phyloP scores from a whole-genome alignment of 805 yeast species.

The Kazachstania bromeliacearum region DNA sequence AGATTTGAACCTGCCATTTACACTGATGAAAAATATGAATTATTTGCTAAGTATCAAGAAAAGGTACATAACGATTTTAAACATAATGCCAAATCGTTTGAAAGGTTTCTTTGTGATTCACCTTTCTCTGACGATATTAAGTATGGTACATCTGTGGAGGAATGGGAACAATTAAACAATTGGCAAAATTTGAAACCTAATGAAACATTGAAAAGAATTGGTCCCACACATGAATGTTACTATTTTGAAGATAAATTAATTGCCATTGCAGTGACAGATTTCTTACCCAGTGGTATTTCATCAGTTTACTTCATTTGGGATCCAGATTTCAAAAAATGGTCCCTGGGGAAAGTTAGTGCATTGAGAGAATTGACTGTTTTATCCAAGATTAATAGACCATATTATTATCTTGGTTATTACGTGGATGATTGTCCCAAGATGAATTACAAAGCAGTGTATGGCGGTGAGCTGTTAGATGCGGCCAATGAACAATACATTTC shows the following conservation, averaged over 20 bases:
- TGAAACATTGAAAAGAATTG: slow-evolving; percentile 29
- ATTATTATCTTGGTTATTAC: slow-evolving; percentile 74
- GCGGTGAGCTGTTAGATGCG: slow-evolving; percentile 61
- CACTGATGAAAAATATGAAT: slow-evolving; percentile 48
- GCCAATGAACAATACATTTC: slow-evolving; percentile 36
- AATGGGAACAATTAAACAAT: slow-evolving; percentile 23
- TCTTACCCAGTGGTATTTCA: slow-evolving; percentile 67
- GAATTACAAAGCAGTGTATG: slow-evolving; percentile 71
- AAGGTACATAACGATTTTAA: slow-evolving; percentile 57
- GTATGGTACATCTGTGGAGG: slow-evolving; percentile 17
- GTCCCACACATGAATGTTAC: slow-evolving; percentile 75
- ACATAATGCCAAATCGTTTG: slow-evolving; percentile 40
- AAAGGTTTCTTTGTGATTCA: slow-evolving; percentile 55
- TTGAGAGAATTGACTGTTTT: slow-evolving; percentile 55
- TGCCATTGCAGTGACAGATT: slow-evolving; percentile 70
- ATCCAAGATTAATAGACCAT: slow-evolving; percentile 33
- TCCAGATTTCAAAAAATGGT: slow-evolving; percentile 60
- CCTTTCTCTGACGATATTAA: slow-evolving; percentile 40
- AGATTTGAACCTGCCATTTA: slow-evolving; percentile 43
- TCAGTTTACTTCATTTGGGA: slow-evolving; percentile 87
- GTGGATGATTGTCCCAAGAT: slow-evolving; percentile 73
- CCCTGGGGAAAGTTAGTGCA: slow-evolving; percentile 72
- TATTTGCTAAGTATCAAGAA: slow-evolving; percentile 64
- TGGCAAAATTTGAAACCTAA: slow-evolving; percentile 29
- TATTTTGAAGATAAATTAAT: slow-evolving; percentile 52